Conservation (phyloP, 768 basidiomycete genomes). For the Fistulinella prunicolor region DNA sequence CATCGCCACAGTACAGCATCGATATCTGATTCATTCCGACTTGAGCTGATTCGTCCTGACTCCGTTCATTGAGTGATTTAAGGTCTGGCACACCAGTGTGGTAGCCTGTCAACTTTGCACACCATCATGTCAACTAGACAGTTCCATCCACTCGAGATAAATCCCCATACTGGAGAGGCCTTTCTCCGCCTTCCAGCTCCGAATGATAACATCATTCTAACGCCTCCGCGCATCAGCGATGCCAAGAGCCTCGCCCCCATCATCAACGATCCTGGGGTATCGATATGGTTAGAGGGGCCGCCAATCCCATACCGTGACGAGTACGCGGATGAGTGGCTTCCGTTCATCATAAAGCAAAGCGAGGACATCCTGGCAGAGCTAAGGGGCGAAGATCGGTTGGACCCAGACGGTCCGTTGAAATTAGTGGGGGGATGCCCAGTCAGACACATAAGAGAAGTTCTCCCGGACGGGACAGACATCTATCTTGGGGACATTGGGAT, state of each 20-base stretch:
- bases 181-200: conserved; percentile 54
- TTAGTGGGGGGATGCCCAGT: conserved; percentile 49
- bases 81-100: neutral
- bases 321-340: conserved; percentile 40
- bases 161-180: conserved; percentile 45
- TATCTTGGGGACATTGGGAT: conserved; percentile 45
- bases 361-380: conserved; percentile 21
- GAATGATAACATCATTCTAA: conserved; percentile 53
- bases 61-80: neutral
- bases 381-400: conserved; percentile 12
- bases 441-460: conserved; percentile 48
- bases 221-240: conserved; percentile 52
- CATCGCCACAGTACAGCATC: too few relatives aligned
- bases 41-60: neutral
- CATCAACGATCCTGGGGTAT: conserved; percentile 51
- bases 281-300: conserved; percentile 42
- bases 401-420: conserved; percentile 24
- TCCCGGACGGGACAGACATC: conserved; percentile 51
- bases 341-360: conserved; percentile 16
- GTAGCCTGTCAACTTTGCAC: neutral
- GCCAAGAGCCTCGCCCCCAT: conserved; percentile 33
- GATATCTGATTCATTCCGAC: too few relatives aligned
- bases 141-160: conserved; percentile 40
- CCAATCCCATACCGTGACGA: conserved; percentile 52
- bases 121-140: conserved; percentile 21